A percentile compares a stretch with the other conserved stretches of the same genome.
Evolutionary conservation across 768 basidiomycete species (phyloP).

Genomic region (Xanthoconium stramineum): DNA sequence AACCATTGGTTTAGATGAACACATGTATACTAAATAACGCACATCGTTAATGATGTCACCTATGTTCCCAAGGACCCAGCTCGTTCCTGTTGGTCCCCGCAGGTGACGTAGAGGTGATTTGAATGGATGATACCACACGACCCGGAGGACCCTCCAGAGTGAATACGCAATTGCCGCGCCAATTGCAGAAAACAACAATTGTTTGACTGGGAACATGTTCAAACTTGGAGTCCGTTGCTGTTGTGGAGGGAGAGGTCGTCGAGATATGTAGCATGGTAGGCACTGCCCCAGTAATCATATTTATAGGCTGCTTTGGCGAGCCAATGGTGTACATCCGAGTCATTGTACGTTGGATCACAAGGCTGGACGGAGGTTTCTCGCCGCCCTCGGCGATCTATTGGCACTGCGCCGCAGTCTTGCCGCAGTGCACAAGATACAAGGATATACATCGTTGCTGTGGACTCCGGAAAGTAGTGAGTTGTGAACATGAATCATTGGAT

Average conservation of each 20-base stretch:
- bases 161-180: conserved; percentile 26
- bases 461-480: no score
- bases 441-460: no score
- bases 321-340: neutral
- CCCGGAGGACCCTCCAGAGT: conserved; percentile 29
- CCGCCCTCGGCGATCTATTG: no score
- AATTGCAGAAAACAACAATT: neutral
- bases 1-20: neutral
- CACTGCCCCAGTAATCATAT: neutral
- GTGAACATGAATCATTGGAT: no score
- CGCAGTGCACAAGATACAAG: neutral
- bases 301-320: neutral
- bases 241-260: neutral
- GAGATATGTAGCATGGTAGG: neutral
- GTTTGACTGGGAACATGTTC: neutral
- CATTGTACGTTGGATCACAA: no score
- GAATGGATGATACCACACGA: conserved; percentile 30
- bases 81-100: conserved; percentile 47
- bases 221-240: neutral
- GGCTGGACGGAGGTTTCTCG: no score
- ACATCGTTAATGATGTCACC: conserved; percentile 43
- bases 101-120: conserved; percentile 45
- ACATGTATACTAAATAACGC: conserved; percentile 5
- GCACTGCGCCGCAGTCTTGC: no score
- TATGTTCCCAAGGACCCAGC: conserved; percentile 48